Percentiles rank a stretch among this genome's conserved stretches.
phyloP scores from a whole-genome alignment of 2,329 filamentous ascomycete genomes.

The Juglanconis juglandina region DNA sequence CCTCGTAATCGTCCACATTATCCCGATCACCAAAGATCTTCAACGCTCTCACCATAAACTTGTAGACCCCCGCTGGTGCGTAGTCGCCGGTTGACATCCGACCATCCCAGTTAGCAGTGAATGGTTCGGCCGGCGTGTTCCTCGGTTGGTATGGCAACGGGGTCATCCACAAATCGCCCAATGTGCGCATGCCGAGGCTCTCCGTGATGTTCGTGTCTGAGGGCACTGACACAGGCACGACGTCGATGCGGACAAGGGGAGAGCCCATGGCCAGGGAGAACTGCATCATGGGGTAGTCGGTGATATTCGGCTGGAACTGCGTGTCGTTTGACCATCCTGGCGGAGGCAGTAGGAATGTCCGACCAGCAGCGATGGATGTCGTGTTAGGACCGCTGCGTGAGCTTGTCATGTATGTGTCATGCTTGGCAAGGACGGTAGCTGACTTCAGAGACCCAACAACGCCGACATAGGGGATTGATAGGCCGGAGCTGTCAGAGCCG shows the following conservation, averaged over 20 bases:
- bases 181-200: slow-evolving; percentile 35
- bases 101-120: slow-evolving; percentile 40
- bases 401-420: slow-evolving; percentile 28
- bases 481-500: slow-evolving; percentile 36
- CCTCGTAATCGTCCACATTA: slow-evolving; percentile 45
- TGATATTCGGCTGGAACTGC: slow-evolving; percentile 22
- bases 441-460: slow-evolving; percentile 36
- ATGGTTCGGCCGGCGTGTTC: slow-evolving; percentile 19
- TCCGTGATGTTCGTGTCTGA: slow-evolving; percentile 24
- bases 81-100: slow-evolving; percentile 43
- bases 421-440: slow-evolving; percentile 31
- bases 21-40: slow-evolving; percentile 48
- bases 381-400: slow-evolving; percentile 31
- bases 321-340: slow-evolving; percentile 33
- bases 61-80: slow-evolving; percentile 48
- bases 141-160: slow-evolving; percentile 29
- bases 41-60: slow-evolving; percentile 45
- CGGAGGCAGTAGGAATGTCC: slow-evolving; percentile 40
- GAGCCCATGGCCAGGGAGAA: slow-evolving; percentile 44
- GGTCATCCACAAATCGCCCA: slow-evolving; percentile 42
- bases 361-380: slow-evolving; percentile 29
- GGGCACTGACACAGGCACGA: slow-evolving; percentile 37
- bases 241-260: slow-evolving; percentile 39
- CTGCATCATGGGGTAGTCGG: slow-evolving; percentile 37
- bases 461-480: slow-evolving; percentile 39